phyloP scores from a whole-genome alignment of 768 basidiomycete species.

The Lentinus brumalis region DNA sequence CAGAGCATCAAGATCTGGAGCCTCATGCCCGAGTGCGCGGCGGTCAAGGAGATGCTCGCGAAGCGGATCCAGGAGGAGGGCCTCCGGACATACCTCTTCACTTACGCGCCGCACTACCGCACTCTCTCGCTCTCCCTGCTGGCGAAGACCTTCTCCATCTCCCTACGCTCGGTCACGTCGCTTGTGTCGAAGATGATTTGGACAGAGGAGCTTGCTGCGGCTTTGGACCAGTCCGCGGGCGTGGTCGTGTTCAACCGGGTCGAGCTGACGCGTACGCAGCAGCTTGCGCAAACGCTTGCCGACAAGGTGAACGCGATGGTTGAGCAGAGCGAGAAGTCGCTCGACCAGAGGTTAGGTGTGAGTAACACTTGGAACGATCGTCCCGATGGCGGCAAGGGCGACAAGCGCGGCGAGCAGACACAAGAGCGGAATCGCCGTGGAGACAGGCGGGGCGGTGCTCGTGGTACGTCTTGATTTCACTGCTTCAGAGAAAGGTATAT shows the following conservation, averaged over 20 bases:
- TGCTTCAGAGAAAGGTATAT: neutral
- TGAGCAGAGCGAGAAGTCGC: slow-evolving; percentile 88
- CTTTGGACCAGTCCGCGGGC: slow-evolving; percentile 86
- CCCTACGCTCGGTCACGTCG: slow-evolving; percentile 80
- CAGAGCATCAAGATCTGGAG: slow-evolving; percentile 98
- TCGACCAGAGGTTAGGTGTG: slow-evolving; percentile 83
- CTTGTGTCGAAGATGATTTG: slow-evolving; percentile 99
- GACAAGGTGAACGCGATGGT: slow-evolving; percentile 86
- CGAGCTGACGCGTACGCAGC: slow-evolving; percentile 85
- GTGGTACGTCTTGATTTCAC: slow-evolving; percentile 45
- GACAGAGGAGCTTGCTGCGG: slow-evolving; percentile 92
- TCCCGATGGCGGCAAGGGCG: slow-evolving; percentile 69
- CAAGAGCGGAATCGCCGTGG: slow-evolving; percentile 76
- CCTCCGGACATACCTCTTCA: slow-evolving; percentile 94
- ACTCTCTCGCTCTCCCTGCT: slow-evolving; percentile 88
- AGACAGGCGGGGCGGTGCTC: slow-evolving; percentile 62
- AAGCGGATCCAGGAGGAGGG: slow-evolving; percentile 99
- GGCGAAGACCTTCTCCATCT: slow-evolving; percentile 84
- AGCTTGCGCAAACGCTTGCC: slow-evolving; percentile 85
- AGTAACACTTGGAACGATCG: slow-evolving; percentile 65
- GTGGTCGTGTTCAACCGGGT: slow-evolving; percentile 94
- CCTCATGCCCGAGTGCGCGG: slow-evolving; percentile 85
- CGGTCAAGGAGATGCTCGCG: slow-evolving; percentile 93
- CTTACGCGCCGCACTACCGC: slow-evolving; percentile 93
- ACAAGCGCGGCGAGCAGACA: slow-evolving; percentile 78